Evolutionary conservation across 768 basidiomycete genomes (phyloP).

Genomic region (Pulveroboletus sp.): DNA sequence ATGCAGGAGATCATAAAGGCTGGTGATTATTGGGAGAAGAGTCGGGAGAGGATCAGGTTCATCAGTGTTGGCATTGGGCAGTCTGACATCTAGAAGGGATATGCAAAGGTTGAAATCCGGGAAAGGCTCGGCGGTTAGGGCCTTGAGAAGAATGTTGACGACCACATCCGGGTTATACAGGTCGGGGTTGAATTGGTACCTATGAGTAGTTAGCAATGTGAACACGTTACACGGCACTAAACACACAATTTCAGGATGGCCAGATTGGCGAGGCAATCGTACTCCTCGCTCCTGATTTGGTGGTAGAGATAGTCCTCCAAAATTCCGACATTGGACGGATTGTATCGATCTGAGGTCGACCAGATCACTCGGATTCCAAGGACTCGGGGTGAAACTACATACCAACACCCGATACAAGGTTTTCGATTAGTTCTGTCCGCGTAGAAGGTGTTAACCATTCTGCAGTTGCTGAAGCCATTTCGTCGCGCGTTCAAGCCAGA

Average conservation of each 20-base stretch:
- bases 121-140: conserved; percentile 76
- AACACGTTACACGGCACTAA: background rate
- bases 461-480: conserved; percentile 37
- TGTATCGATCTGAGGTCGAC: conserved; percentile 77
- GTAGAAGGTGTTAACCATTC: conserved; percentile 73
- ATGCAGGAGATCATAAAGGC: conserved; percentile 64
- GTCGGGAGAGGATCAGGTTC: conserved; percentile 78
- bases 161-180: conserved; percentile 91
- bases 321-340: conserved; percentile 88
- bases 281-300: conserved; percentile 86
- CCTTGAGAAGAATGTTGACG: conserved; percentile 90
- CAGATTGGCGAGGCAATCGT: conserved; percentile 92
- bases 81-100: conserved; percentile 81
- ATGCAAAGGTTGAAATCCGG: conserved; percentile 95
- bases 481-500: conserved; percentile 4
- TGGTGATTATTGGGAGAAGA: conserved; percentile 63
- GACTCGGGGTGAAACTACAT: conserved; percentile 25
- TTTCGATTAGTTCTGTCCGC: conserved; percentile 83
- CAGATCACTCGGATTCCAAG: background rate
- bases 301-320: conserved; percentile 96
- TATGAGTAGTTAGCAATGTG: conserved; percentile 27
- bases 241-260: conserved; percentile 88
- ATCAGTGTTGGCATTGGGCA: conserved; percentile 50
- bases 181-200: conserved; percentile 95
- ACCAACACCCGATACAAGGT: conserved; percentile 89